These are phyloP conservation scores for Syzygium aqueum DNA, from an alignment of 345 rosid genomes.

Conservation along the genomic window DNA sequence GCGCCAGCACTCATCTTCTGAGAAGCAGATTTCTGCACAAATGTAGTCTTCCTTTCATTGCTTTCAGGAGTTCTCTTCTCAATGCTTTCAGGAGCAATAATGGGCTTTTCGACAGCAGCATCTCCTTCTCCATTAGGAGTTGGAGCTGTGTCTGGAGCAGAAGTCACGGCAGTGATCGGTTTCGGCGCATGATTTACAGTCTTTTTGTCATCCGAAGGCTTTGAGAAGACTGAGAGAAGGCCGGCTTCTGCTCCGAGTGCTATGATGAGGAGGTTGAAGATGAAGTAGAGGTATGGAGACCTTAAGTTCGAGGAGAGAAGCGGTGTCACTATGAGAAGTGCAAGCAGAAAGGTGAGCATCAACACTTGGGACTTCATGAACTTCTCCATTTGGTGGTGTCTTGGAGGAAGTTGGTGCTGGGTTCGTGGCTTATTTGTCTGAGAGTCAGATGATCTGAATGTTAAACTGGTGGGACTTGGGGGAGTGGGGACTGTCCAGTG, in stretches of 20 bases:
- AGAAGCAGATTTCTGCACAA: constrained; percentile 22
- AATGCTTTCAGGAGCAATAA: neutral
- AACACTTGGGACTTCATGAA: constrained; percentile 36
- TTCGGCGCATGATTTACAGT: neutral
- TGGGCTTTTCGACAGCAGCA: neutral
- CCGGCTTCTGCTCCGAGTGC: constrained; percentile 65
- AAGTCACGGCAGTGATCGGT: neutral
- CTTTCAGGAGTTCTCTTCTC: neutral
- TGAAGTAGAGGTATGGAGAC: constrained; percentile 43
- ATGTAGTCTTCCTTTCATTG: constrained; percentile 7
- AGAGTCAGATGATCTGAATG: neutral
- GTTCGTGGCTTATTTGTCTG: neutral
- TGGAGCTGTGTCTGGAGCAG: neutral
- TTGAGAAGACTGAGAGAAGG: constrained; percentile 31
- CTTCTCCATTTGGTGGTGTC: constrained; percentile 20
- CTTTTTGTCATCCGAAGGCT: constrained; percentile 17
- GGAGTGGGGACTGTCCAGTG: neutral
- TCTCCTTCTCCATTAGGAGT: neutral
- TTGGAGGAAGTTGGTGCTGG: neutral
- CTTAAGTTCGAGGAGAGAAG: constrained; percentile 38
- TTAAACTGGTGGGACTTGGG: neutral
- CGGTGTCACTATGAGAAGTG: constrained; percentile 39
- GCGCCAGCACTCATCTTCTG: constrained; percentile 13
- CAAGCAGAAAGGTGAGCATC: constrained; percentile 26
- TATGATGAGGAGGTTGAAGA: constrained; percentile 50